Conservation (phyloP, 805 yeast species). For the Lipomyces sp. region DNA sequence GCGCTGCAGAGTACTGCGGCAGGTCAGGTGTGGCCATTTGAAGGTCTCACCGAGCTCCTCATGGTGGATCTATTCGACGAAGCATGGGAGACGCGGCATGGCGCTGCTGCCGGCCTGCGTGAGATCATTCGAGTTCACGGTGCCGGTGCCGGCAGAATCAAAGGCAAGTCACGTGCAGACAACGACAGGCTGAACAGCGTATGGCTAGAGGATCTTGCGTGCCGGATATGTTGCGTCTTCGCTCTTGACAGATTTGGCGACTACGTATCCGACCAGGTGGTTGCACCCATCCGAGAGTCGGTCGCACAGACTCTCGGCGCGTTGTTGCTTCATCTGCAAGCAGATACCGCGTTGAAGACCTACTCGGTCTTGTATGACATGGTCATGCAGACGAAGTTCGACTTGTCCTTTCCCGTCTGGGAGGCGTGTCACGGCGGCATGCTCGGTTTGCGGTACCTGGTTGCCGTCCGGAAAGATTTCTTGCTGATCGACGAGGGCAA, state of each 20-base stretch:
- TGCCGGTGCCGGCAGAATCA: conserved; percentile 74
- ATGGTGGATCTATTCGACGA: conserved; percentile 77
- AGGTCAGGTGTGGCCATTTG: conserved; percentile 81
- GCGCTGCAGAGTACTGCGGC: conserved; percentile 21
- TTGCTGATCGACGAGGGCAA: conserved; percentile 49
- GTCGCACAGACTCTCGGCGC: conserved; percentile 95
- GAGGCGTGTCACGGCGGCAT: conserved; percentile 98
- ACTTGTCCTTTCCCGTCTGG: conserved; percentile 65
- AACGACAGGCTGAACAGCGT: conserved; percentile 63
- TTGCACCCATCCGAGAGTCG: conserved; percentile 96
- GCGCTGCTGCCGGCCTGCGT: conserved; percentile 87
- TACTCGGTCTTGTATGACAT: conserved; percentile 64
- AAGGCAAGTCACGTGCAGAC: conserved; percentile 56
- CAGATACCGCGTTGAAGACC: conserved; percentile 54
- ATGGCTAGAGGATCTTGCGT: conserved; percentile 83
- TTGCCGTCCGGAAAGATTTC: conserved; percentile 81
- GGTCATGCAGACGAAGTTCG: conserved; percentile 57
- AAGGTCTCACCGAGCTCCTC: conserved; percentile 82
- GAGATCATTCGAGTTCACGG: conserved; percentile 85
- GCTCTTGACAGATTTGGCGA: conserved; percentile 96
- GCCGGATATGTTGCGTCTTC: conserved; percentile 77
- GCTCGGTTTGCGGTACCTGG: conserved; percentile 88
- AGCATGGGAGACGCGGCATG: conserved; percentile 93
- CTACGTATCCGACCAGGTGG: conserved; percentile 94
- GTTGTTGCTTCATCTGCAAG: conserved; percentile 67